phyloP scores from a whole-genome alignment of 164 flowering plant genomes.

The Dillenia suffruticosa region DNA sequence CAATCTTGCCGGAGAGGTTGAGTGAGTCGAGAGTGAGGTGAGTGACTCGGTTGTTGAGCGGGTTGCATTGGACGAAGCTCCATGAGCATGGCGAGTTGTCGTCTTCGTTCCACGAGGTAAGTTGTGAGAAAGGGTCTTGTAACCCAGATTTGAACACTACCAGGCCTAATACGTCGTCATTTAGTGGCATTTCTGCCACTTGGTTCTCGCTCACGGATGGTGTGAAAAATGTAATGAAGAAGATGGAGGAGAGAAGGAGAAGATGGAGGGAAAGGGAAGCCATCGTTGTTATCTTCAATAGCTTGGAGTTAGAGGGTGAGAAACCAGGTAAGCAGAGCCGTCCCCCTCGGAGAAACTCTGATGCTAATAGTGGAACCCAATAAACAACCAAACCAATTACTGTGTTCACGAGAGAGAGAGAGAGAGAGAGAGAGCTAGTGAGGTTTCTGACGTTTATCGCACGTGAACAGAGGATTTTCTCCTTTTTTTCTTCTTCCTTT shows the following conservation, averaged over 20 bases:
- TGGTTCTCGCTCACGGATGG: conserved; percentile 8
- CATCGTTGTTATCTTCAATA: background rate
- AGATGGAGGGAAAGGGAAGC: background rate
- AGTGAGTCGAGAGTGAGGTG: conserved; percentile 49
- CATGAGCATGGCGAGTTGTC: conserved; percentile 81
- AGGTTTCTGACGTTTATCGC: background rate
- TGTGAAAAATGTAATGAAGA: background rate
- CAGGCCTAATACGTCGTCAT: conserved; percentile 82
- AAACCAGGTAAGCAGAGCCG: too few relatives aligned
- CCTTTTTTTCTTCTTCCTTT: background rate
- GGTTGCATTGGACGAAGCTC: conserved; percentile 55
- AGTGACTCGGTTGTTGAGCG: conserved; percentile 44
- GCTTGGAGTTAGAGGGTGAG: too few relatives aligned
- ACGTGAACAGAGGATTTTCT: background rate
- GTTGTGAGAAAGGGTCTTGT: conserved; percentile 44
- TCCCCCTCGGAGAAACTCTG: too few relatives aligned
- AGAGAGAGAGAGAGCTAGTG: background rate
- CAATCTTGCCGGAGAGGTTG: conserved; percentile 64
- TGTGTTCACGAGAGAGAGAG: conserved; percentile 2
- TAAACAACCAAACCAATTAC: background rate
- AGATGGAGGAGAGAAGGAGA: background rate
- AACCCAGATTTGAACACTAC: conserved; percentile 79
- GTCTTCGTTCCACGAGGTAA: conserved; percentile 75
- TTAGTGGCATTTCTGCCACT: conserved; percentile 31
- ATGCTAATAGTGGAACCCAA: too few relatives aligned